A percentile compares a stretch with the other conserved stretches of the same genome.
Evolutionary conservation across 192 early-diverging fungal genomes (phyloP).

Genomic region (Powellomyces hirtus): DNA sequence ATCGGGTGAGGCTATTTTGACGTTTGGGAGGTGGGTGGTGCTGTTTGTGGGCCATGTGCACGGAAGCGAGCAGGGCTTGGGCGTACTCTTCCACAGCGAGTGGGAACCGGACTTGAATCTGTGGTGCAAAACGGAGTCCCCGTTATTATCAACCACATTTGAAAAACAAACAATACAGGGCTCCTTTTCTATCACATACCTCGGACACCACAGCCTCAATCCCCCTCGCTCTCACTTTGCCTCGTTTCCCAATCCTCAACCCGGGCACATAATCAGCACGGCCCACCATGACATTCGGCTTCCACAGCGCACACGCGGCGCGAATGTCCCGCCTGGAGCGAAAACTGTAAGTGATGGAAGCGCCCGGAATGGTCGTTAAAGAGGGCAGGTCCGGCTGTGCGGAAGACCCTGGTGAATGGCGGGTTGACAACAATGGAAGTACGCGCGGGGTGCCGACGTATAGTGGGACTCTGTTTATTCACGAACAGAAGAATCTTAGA

Average conservation of each 20-base stretch:
- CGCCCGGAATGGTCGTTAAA: conserved; percentile 36
- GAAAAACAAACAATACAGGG: too few species aligned
- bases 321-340: conserved; percentile 36
- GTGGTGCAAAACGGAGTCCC: not conserved
- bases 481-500: not conserved
- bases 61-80: conserved; percentile 14
- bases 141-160: too few species aligned
- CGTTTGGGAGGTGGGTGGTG: not conserved
- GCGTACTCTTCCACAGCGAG: conserved; percentile 36
- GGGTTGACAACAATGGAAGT: conserved; percentile 36
- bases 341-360: conserved; percentile 37
- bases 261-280: conserved; percentile 39
- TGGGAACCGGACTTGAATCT: conserved; percentile 24
- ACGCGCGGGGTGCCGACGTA: conserved; percentile 42
- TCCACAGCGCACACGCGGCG: conserved; percentile 34
- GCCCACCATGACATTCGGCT: conserved; percentile 41
- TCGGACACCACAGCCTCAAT: conserved; percentile 19
- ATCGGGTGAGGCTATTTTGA: not conserved
- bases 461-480: conserved; percentile 29
- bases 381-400: not conserved
- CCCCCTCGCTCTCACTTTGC: conserved; percentile 5
- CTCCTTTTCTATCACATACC: too few species aligned
- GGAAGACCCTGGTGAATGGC: not conserved
- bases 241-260: conserved; percentile 2
- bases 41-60: conserved; percentile 22